phyloP scores from a whole-genome alignment of 306 rosid species.

The Medicago ruthenica region DNA sequence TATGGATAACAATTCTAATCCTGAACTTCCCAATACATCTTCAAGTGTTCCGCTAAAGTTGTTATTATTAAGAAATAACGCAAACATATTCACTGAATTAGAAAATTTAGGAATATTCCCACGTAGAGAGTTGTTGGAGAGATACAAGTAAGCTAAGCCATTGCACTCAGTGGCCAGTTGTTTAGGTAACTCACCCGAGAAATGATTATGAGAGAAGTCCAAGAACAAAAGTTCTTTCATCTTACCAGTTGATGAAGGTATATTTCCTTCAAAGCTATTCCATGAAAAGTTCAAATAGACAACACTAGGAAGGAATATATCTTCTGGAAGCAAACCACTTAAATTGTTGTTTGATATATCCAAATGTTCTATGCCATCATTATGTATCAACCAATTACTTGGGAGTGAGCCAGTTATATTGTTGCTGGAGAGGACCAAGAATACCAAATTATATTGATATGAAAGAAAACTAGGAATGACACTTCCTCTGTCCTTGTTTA shows the following conservation, averaged over 20 bases:
- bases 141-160: rapidly evolving
- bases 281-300: neutral
- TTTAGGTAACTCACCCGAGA: conserved; percentile 1
- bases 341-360: conserved; percentile 1
- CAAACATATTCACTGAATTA: neutral
- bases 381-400: conserved; percentile 9
- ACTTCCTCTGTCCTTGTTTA: conserved; percentile 7
- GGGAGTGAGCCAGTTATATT: neutral
- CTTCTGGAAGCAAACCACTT: neutral
- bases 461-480: conserved; percentile 37
- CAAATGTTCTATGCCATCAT: neutral
- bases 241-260: neutral
- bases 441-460: conserved; percentile 19
- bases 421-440: neutral
- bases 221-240: neutral
- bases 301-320: neutral
- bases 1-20: neutral
- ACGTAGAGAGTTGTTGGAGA: no score
- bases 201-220: conserved; percentile 16
- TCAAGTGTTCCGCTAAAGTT: conserved; percentile 1
- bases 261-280: neutral
- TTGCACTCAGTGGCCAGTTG: no score
- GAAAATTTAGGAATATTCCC: no score
- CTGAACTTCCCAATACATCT: neutral
- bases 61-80: neutral